These are phyloP conservation scores for Colletotrichum orbiculare DNA, from an alignment of 2,329 filamentous ascomycete genomes.

Conservation along the genomic window DNA sequence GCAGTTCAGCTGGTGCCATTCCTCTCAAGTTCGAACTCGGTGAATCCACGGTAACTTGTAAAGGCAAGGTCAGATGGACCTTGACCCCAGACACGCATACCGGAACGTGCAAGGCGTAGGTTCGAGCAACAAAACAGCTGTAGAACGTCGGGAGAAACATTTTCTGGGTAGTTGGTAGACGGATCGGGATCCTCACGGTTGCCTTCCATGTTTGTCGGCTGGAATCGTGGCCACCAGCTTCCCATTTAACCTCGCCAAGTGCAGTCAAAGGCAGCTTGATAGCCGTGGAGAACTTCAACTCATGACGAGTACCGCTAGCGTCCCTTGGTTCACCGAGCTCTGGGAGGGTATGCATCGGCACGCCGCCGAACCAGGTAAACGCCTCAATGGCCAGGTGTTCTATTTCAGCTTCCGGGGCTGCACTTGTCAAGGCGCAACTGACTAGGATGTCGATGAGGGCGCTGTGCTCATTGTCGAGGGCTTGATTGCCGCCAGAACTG, in stretches of 20 bases:
- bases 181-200: slow-evolving; percentile 57
- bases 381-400: slow-evolving; percentile 61
- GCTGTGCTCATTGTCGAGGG: slow-evolving; percentile 53
- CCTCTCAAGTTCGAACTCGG: slow-evolving; percentile 39
- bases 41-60: slow-evolving; percentile 62
- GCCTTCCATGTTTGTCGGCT: slow-evolving; percentile 28
- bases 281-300: slow-evolving; percentile 59
- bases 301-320: slow-evolving; percentile 40
- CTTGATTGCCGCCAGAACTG: slow-evolving; percentile 56
- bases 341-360: slow-evolving; percentile 58
- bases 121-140: slow-evolving; percentile 65
- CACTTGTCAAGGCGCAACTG: slow-evolving; percentile 52
- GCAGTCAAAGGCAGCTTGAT: slow-evolving; percentile 51
- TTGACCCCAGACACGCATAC: slow-evolving; percentile 55
- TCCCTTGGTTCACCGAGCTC: slow-evolving; percentile 61
- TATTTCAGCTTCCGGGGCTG: slow-evolving; percentile 59
- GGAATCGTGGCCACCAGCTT: slow-evolving; percentile 45
- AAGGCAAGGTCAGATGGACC: slow-evolving; percentile 59
- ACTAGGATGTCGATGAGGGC: slow-evolving; percentile 60
- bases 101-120: slow-evolving; percentile 62
- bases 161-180: slow-evolving; percentile 58
- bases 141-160: slow-evolving; percentile 68
- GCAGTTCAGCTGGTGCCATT: slow-evolving; percentile 6
- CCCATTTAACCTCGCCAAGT: slow-evolving; percentile 54
- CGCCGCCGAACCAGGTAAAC: slow-evolving; percentile 63